phyloP scores from a whole-genome alignment of 2,329 filamentous ascomycete species.

The Neonectria faginata region DNA sequence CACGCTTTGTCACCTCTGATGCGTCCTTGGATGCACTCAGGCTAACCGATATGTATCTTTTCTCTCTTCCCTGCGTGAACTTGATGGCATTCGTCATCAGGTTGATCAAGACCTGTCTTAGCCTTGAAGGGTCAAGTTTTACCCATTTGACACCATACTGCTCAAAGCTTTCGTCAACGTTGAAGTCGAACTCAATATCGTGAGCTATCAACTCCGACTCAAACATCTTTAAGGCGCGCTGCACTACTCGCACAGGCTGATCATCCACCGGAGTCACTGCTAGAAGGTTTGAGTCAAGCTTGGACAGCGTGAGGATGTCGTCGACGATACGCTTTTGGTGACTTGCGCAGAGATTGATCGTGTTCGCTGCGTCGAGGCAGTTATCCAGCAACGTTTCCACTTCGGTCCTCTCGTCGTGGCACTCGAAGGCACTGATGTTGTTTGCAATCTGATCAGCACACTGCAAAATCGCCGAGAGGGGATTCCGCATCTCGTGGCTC shows the following conservation, averaged over 20 bases:
- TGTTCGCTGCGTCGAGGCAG: slow-evolving; percentile 81
- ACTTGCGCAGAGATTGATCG: slow-evolving; percentile 82
- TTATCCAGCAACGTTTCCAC: slow-evolving; percentile 63
- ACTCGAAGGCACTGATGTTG: slow-evolving; percentile 59
- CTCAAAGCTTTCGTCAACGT: slow-evolving; percentile 75
- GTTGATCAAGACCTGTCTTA: slow-evolving; percentile 82
- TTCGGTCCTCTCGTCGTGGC: slow-evolving; percentile 54
- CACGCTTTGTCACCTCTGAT: slow-evolving; percentile 53
- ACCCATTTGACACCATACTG: slow-evolving; percentile 76
- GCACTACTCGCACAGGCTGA: slow-evolving; percentile 75
- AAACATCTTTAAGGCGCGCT: slow-evolving; percentile 81
- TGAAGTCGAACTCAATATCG: slow-evolving; percentile 77
- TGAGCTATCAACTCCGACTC: slow-evolving; percentile 79
- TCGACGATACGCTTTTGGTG: slow-evolving; percentile 81
- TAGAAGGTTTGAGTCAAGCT: slow-evolving; percentile 77
- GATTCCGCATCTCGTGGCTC: slow-evolving; percentile 82
- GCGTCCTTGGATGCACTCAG: slow-evolving; percentile 72
- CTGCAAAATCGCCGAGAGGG: slow-evolving; percentile 79
- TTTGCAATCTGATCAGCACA: slow-evolving; percentile 78
- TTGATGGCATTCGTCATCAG: slow-evolving; percentile 77
- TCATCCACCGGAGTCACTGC: slow-evolving; percentile 77
- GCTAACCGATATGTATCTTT: slow-evolving; percentile 70
- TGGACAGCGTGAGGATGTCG: slow-evolving; percentile 74
- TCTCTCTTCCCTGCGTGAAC: slow-evolving; percentile 71
- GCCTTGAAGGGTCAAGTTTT: slow-evolving; percentile 78